Percentiles rank a stretch among this genome's conserved stretches.
phyloP scores from a whole-genome alignment of 352 stramenopile species.

The Phytophthora syringae region DNA sequence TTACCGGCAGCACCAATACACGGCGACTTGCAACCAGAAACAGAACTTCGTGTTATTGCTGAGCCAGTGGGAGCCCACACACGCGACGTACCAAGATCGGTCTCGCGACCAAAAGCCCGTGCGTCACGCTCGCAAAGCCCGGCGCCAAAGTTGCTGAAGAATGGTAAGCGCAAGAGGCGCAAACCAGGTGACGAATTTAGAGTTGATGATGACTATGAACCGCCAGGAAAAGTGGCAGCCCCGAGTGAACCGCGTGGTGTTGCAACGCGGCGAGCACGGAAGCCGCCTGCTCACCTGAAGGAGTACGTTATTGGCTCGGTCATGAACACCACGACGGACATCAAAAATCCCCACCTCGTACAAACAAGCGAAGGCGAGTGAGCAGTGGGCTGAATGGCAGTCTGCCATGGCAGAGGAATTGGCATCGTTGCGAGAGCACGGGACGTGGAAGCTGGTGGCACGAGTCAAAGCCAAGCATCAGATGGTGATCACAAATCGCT shows the following conservation, averaged over 20 bases:
- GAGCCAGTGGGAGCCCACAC: background rate
- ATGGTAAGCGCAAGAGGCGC: background rate
- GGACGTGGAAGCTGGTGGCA: conserved; percentile 2
- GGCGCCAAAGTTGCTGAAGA: background rate
- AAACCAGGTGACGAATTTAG: background rate
- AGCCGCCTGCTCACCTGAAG: too few species aligned
- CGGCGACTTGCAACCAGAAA: background rate
- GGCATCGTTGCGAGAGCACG: background rate
- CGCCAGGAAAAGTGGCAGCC: background rate
- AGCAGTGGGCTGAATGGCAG: background rate
- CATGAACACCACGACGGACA: too few species aligned
- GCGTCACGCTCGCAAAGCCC: background rate
- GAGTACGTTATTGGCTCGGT: too few species aligned
- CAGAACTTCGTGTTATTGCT: background rate
- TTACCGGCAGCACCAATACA: too few species aligned
- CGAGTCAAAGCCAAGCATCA: conserved; percentile 1
- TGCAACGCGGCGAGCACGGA: too few species aligned
- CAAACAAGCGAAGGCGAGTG: background rate
- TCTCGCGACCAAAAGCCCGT: too few species aligned
- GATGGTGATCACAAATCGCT: background rate
- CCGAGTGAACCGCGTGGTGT: too few species aligned
- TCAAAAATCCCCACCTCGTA: too few species aligned
- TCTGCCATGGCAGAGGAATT: background rate
- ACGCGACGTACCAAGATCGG: too few species aligned
- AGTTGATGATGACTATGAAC: background rate